Evolutionary conservation across 345 rosid species (phyloP).

Genomic region (Rhodomyrtus tomentosa): DNA sequence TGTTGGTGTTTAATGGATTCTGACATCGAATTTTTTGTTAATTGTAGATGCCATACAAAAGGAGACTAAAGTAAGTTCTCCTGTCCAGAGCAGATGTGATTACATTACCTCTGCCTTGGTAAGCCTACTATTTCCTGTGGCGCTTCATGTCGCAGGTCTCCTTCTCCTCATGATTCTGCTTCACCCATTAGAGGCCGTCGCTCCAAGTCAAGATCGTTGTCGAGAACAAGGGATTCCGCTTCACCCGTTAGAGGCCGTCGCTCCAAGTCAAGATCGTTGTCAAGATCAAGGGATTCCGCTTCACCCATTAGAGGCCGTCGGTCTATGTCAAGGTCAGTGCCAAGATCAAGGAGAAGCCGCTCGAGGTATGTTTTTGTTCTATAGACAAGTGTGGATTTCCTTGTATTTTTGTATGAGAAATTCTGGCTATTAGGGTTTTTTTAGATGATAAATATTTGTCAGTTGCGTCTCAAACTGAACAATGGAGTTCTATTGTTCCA

Average conservation of each 20-base stretch:
- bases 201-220: slow-evolving; percentile 34
- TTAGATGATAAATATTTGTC: background rate
- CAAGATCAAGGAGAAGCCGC: slow-evolving; percentile 23
- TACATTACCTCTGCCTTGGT: background rate
- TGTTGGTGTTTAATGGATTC: background rate
- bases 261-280: slow-evolving; percentile 33
- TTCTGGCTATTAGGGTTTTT: background rate
- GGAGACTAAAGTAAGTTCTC: slow-evolving; percentile 41
- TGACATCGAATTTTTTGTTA: background rate
- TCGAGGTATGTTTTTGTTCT: slow-evolving; percentile 22
- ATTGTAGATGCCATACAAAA: slow-evolving; percentile 34
- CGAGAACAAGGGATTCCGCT: slow-evolving; percentile 16
- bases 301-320: slow-evolving; percentile 26
- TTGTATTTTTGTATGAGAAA: background rate
- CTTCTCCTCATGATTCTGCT: slow-evolving; percentile 17
- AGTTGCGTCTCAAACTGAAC: background rate
- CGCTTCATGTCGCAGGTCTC: slow-evolving; percentile 18
- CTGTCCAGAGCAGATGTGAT: background rate
- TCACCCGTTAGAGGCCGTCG: slow-evolving; percentile 26
- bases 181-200: slow-evolving; percentile 15
- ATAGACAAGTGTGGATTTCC: background rate
- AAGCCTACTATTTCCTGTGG: background rate
- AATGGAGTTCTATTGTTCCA: slow-evolving; percentile 7
- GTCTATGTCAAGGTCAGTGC: slow-evolving; percentile 12
- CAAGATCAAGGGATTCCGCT: slow-evolving; percentile 10